Base-by-base conservation (phyloP, 257 asterid genomes). In the Solanum neorickii region DNA sequence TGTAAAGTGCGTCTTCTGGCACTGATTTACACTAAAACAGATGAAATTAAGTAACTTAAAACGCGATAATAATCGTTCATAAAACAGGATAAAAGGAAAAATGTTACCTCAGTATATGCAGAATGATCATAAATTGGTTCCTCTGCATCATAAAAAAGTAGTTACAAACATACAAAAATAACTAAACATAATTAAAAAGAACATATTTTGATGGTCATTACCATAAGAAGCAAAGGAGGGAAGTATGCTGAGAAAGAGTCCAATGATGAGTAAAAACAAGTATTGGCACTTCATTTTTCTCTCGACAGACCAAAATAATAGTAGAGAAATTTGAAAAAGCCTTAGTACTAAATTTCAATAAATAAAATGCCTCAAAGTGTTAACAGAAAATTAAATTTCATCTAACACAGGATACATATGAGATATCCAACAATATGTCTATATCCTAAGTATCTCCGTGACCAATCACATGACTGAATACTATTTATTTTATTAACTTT, bases 101-200 rank as follows among this genome's bases (percentile, higher is more conserved):
- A 60, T 21, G 3, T 39, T 89, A 91, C 93, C 93, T 89, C 90
- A 52, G 87, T 91, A 75, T 89, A 88, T 33, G 93, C 92, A 72
- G 91, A 86, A 25, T 91, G 86, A 87, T 91, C 92, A 18, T 91
- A 91, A 21, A 88, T 27, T 41, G 86, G 88, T 73, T 35, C 87
- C 44, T 56, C 88, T 44, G 35, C 83, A 68, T 76, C 83, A 25
- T 41, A n/a, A 20, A 74, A 49, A 49, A 49, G 21, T 49, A 15
- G 60, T 49, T 49, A 49, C 60, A 2, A 49, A 49, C 56, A 14
- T 47, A 47, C 7, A 47, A 47, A 47, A 47, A 14, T 47, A 47
- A 47, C 56, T 47, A 2, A 47, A 47, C 56, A 47, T 49, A 49
- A 49, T 49, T 5, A 15, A 47, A 13, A 47, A 13, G 15, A 74